A percentile compares a stretch with the other conserved stretches of the same genome.
phyloP scores from a whole-genome alignment of 331 rosid species.

The Ulmus americana region DNA sequence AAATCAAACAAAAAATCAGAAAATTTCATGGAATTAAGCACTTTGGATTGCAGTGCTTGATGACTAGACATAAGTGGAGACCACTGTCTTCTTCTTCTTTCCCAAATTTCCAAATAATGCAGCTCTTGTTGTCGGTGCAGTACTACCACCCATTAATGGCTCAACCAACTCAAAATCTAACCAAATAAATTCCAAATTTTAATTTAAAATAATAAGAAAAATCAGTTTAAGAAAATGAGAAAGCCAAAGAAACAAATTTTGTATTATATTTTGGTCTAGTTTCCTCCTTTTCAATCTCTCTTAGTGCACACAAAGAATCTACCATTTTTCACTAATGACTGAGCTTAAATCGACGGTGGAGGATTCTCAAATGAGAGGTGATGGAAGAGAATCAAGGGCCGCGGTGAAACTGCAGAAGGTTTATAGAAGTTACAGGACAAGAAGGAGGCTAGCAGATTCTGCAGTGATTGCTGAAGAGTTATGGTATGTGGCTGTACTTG shows the following conservation, averaged over 20 bases:
- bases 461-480: conserved; percentile 22
- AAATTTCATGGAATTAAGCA: background rate
- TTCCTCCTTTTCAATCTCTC: background rate
- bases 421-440: conserved; percentile 21
- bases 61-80: conserved; percentile 22
- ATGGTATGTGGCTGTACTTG: conserved; percentile 1
- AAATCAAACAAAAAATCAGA: background rate
- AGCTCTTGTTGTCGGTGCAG: conserved; percentile 11
- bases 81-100: conserved; percentile 20
- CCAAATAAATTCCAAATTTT: background rate
- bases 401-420: conserved; percentile 28
- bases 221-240: background rate
- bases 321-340: background rate
- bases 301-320: background rate
- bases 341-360: background rate
- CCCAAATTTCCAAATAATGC: conserved; percentile 5
- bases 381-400: conserved; percentile 4
- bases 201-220: background rate
- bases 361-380: background rate
- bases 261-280: background rate
- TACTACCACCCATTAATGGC: conserved; percentile 20
- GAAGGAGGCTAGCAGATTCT: conserved; percentile 22
- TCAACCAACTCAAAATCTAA: background rate
- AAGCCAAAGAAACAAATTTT: background rate
- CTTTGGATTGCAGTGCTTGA: conserved; percentile 2